Evolutionary conservation across 352 stramenopile species (phyloP).

Genomic region (Pythium sp.): DNA sequence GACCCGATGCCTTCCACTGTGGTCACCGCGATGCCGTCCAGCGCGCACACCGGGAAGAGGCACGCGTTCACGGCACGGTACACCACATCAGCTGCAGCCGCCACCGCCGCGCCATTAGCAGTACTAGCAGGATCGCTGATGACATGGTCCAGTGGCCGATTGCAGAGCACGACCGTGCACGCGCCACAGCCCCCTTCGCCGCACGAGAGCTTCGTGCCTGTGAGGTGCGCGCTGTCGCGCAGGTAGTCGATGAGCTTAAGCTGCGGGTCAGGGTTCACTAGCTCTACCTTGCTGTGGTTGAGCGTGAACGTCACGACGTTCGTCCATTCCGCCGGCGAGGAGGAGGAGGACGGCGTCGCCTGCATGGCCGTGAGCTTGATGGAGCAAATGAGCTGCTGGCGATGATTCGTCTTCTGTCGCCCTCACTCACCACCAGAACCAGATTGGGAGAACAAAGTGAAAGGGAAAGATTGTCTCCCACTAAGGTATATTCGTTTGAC

Average conservation of each 20-base stretch:
- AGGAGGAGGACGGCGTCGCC: background rate
- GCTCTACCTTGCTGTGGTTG: conserved; percentile 7
- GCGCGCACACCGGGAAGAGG: conserved; percentile 74
- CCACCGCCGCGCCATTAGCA: background rate
- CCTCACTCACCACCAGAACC: conserved; percentile 1
- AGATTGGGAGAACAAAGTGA: conserved; percentile 1
- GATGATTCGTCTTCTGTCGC: too few species aligned
- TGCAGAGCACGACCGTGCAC: conserved; percentile 93
- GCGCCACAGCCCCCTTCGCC: conserved; percentile 95
- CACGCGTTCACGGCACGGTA: conserved; percentile 87
- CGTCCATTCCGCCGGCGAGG: conserved; percentile 9
- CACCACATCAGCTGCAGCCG: background rate
- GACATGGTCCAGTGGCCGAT: conserved; percentile 15
- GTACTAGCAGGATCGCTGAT: background rate
- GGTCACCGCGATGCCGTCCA: conserved; percentile 82
- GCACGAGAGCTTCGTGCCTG: conserved; percentile 90
- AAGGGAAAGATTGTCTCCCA: background rate
- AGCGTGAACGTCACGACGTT: conserved; percentile 16
- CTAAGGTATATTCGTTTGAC: background rate
- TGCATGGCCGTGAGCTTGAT: background rate
- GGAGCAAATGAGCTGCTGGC: too few species aligned
- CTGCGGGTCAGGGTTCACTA: conserved; percentile 51
- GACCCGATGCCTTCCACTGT: conserved; percentile 79
- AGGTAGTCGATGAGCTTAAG: conserved; percentile 82
- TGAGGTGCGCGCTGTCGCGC: conserved; percentile 62